A percentile compares a stretch with the other conserved stretches of the same genome.
Conservation (phyloP, 805 yeast species). For the Schizosaccharomyces cryophilus region DNA sequence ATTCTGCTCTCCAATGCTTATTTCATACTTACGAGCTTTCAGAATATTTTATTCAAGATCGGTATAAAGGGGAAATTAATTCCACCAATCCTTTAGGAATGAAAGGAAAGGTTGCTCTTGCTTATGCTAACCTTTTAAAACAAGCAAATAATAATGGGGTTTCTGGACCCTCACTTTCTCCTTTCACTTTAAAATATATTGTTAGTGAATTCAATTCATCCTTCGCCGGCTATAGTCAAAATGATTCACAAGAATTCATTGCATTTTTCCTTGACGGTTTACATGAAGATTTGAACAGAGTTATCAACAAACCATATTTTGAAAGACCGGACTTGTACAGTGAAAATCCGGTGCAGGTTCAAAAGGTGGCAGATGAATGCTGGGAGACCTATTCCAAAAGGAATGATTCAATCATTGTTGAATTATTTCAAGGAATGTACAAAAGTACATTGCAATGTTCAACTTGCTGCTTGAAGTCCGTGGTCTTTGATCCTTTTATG, state of each 20-base stretch:
- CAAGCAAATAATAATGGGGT: slow-evolving; percentile 21
- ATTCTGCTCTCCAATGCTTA: slow-evolving; percentile 75
- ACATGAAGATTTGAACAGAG: slow-evolving; percentile 78
- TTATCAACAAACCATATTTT: slow-evolving; percentile 56
- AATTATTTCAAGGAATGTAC: slow-evolving; percentile 72
- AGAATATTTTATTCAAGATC: slow-evolving; percentile 41
- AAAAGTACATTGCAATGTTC: slow-evolving; percentile 82
- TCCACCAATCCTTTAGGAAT: slow-evolving; percentile 62
- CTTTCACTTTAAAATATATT: slow-evolving; percentile 33
- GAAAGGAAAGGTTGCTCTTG: slow-evolving; percentile 52
- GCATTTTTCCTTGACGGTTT: slow-evolving; percentile 70
- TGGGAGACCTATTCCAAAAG: slow-evolving; percentile 62
- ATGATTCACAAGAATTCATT: slow-evolving; percentile 80
- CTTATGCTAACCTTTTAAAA: slow-evolving; percentile 47
- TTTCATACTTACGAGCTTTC: slow-evolving; percentile 66
- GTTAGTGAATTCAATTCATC: slow-evolving; percentile 56
- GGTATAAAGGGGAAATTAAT: slow-evolving; percentile 44
- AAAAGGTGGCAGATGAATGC: slow-evolving; percentile 41
- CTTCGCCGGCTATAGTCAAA: slow-evolving; percentile 66
- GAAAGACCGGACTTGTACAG: slow-evolving; percentile 63
- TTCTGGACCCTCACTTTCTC: not conserved
- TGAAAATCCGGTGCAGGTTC: slow-evolving; percentile 24
- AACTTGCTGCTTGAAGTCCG: slow-evolving; percentile 46
- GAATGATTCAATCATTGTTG: slow-evolving; percentile 65
- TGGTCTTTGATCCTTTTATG: slow-evolving; percentile 84